These are phyloP conservation scores for Mycena chlorophos DNA, from an alignment of 768 basidiomycete genomes.

Conservation along the genomic window DNA sequence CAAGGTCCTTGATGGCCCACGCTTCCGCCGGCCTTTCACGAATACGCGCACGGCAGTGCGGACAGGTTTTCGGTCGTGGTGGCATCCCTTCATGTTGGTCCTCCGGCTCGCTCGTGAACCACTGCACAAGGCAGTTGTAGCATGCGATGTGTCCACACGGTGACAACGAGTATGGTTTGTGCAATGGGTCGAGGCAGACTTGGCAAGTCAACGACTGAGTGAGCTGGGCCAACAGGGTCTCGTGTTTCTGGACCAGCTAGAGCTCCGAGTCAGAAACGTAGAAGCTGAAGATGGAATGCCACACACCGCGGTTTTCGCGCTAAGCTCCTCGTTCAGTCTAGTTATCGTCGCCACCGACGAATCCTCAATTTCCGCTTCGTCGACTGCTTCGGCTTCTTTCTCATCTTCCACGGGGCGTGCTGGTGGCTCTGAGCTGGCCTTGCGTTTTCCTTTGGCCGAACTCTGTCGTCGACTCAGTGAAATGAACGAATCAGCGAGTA, in stretches of 20 bases:
- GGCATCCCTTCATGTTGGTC: conserved; percentile 51
- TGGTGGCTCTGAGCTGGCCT: conserved; percentile 30
- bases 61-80: conserved; percentile 64
- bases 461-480: conserved; percentile 20
- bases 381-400: not conserved
- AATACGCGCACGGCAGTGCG: conserved; percentile 67
- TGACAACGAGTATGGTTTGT: conserved; percentile 70
- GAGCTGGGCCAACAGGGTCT: conserved; percentile 51
- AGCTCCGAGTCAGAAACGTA: not conserved
- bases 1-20: conserved; percentile 70
- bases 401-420: conserved; percentile 5
- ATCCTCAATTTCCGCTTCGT: conserved; percentile 3
- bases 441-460: conserved; percentile 44
- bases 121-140: conserved; percentile 68
- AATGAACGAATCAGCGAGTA: conserved; percentile 7
- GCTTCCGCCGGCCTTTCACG: conserved; percentile 66
- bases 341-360: conserved; percentile 27
- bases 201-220: conserved; percentile 73
- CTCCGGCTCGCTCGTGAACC: conserved; percentile 61
- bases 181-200: conserved; percentile 74
- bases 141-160: conserved; percentile 79
- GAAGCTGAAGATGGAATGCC: not conserved
- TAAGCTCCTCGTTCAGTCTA: conserved; percentile 46
- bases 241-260: conserved; percentile 54
- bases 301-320: conserved; percentile 41